Evolutionary conservation across 2,329 filamentous ascomycete genomes (phyloP).

Genomic region (Fusarium veterinarium): DNA sequence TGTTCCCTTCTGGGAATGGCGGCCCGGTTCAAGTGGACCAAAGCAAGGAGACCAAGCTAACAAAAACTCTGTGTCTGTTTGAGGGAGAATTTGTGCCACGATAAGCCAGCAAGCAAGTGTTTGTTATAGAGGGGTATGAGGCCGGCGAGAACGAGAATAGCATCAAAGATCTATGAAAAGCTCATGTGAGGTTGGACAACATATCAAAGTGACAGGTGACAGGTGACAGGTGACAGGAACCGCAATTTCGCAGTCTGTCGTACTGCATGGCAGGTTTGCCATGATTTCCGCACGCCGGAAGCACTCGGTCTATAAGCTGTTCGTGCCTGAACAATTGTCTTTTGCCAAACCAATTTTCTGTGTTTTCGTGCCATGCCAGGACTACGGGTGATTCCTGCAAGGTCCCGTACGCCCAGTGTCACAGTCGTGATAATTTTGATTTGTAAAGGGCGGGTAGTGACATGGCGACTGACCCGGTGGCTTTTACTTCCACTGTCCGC

Average conservation of each 20-base stretch:
- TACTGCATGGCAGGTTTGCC: slow-evolving; percentile 10
- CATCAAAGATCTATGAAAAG: slow-evolving; percentile 10
- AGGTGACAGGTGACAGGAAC: slow-evolving; percentile 5
- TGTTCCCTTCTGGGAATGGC: slow-evolving; percentile 1
- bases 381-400: slow-evolving; percentile 26
- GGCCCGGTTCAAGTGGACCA: slow-evolving; percentile 21
- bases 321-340: background rate
- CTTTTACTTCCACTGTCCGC: background rate
- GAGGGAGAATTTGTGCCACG: slow-evolving; percentile 12
- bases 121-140: background rate
- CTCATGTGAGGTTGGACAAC: slow-evolving; percentile 14
- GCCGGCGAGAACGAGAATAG: slow-evolving; percentile 25
- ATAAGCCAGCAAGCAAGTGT: background rate
- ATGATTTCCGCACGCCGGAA: slow-evolving; percentile 16
- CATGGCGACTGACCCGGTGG: slow-evolving; percentile 26
- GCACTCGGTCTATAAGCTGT: background rate
- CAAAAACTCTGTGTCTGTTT: background rate
- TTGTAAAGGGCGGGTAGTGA: slow-evolving; percentile 36
- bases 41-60: background rate
- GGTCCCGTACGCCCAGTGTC: slow-evolving; percentile 28
- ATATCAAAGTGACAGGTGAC: background rate
- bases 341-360: background rate
- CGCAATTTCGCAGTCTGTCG: slow-evolving; percentile 15
- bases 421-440: slow-evolving; percentile 15
- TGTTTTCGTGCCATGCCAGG: slow-evolving; percentile 24